Base-by-base conservation (phyloP, 1,139 yeast genomes). In the Trichomonascaceae sp. region DNA sequence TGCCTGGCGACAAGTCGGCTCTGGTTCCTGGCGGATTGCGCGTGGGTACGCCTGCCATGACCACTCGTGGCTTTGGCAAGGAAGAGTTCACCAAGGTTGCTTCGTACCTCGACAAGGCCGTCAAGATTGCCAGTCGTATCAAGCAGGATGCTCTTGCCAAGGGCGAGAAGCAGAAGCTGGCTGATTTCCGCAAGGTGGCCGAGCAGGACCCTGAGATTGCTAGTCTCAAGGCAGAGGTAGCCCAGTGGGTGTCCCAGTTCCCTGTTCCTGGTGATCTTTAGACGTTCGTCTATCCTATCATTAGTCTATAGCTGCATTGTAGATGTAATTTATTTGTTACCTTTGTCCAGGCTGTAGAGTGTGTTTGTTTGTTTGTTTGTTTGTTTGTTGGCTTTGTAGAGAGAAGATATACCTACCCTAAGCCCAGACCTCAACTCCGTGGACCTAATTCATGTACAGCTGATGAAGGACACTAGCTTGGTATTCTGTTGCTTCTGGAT, bases 1-100 rank as follows among this genome's bases (percentile, higher is more conserved):
- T 89, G 47, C 97, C 98, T 43, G 97, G 97, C 55, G 98, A 89
- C 64, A 85, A 81, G 67, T 82, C 95, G 33, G 98, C 98, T 41
- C 72, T 89, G 45, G 93, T 85, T 39, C 98, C 98, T 55, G 93
- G 94, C 60, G 98, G 98, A 62, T 76, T 89, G 44, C 82, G 98
- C 67, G 78, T 89, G 45, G 98, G 98, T 57, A 85, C 98, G 28
- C 98, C 98, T 47, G 97, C 97, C 43, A 89, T 89, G 98, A 74
- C 96, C 43, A 82, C 97, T 42, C 81, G 98, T 67, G 98, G 97
- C 51, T 73, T 87, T 55, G 78, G 82, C 46, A 84, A 77, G 57
- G 78, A 69, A 44, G 97, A 89, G 56, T 89, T 87, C 64, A 71
- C 65, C 54, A 76, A 69, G 58, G 82, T 89, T 50, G 96, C 79